These are phyloP conservation scores for Ogataea hybrid DNA, from an alignment of 1,139 yeast genomes.

Conservation along the genomic window DNA sequence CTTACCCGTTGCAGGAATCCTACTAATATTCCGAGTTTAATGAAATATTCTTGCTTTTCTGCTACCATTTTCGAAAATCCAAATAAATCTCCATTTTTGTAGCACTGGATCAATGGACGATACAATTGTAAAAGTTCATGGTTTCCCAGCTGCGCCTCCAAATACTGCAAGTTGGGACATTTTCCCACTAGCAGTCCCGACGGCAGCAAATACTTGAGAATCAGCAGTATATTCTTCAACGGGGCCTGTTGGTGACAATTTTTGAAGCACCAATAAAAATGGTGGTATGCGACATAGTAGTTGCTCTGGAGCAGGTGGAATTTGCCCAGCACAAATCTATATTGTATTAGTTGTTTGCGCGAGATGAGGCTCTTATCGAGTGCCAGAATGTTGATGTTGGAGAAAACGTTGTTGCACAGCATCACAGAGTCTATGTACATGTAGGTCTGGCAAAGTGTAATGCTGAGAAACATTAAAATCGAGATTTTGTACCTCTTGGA, in stretches of 20 bases:
- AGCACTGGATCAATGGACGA: slow-evolving; percentile 35
- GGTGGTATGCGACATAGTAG: slow-evolving; percentile 52
- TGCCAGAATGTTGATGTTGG: slow-evolving; percentile 65
- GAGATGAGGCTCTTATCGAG: slow-evolving; percentile 45
- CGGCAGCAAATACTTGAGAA: slow-evolving; percentile 57
- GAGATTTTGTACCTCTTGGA: slow-evolving; percentile 43
- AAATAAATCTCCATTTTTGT: slow-evolving; percentile 42
- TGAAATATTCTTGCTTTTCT: slow-evolving; percentile 38
- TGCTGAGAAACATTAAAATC: slow-evolving; percentile 55
- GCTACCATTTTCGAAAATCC: slow-evolving; percentile 36
- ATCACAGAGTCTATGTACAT: slow-evolving; percentile 62
- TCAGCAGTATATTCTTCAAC: slow-evolving; percentile 35
- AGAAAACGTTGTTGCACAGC: slow-evolving; percentile 71
- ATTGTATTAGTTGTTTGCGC: slow-evolving; percentile 56
- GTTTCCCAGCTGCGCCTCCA: slow-evolving; percentile 24
- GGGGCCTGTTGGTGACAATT: slow-evolving; percentile 38
- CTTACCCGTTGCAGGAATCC: slow-evolving; percentile 42
- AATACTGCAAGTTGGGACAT: slow-evolving; percentile 38
- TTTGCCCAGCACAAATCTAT: slow-evolving; percentile 65
- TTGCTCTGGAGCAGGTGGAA: slow-evolving; percentile 63
- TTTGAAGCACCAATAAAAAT: slow-evolving; percentile 60
- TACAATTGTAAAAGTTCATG: slow-evolving; percentile 37
- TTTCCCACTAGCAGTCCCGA: slow-evolving; percentile 53
- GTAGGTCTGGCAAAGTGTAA: slow-evolving; percentile 59
- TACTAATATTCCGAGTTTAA: slow-evolving; percentile 37